Base-by-base conservation (phyloP, 805 yeast species). In the Wickerhamomyces canadensis region DNA sequence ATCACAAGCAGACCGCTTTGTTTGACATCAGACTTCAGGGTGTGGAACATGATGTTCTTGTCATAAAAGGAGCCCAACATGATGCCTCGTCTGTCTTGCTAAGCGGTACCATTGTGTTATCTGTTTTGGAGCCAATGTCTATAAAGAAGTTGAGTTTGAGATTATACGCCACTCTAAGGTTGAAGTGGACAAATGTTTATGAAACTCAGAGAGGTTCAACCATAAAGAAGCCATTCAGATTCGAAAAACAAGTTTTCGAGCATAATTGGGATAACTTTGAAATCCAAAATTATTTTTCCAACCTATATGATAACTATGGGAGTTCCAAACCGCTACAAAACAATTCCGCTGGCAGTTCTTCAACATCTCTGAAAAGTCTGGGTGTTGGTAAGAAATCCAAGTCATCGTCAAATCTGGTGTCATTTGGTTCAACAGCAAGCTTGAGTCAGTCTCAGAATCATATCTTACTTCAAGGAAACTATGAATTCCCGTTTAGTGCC, bases 401-500 rank as follows among this genome's bases (percentile, higher is more conserved):
- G 38, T 63, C 63, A 6, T 51, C 61, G 17, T 49, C 64, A 17
- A 65, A 62, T 21, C 38, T 60, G 36, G 54, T 47, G 22, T 58
- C 63, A 3, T 47, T 62, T 27, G 55, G 62, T 4, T 57, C 61
- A 1, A 48, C 50, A 14, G 40, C 52, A 34, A 48, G 43, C 18
- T 37, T 54, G 12, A 27, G 35, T 15, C 41, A 42, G 11, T 33
- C 38, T 16, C 61, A 55, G 10, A 41, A 57, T 23, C 75, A 72
- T 42, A 60, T 69, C 5, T 57, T 84, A 38, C 69, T 68, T 1
- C 76, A 72, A 42, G 98, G 98, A 0, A 84, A 84, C 58, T 88
- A 91, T 55, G 95, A 84, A 53, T 76, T 93, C 50, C 97, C 98
- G 0, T 93, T 93, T 57, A 81, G 81, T 43, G 74, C 91, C 0